Base-by-base conservation (phyloP, 176 grass and related monocot species). In the Pontederia paniculata region DNA sequence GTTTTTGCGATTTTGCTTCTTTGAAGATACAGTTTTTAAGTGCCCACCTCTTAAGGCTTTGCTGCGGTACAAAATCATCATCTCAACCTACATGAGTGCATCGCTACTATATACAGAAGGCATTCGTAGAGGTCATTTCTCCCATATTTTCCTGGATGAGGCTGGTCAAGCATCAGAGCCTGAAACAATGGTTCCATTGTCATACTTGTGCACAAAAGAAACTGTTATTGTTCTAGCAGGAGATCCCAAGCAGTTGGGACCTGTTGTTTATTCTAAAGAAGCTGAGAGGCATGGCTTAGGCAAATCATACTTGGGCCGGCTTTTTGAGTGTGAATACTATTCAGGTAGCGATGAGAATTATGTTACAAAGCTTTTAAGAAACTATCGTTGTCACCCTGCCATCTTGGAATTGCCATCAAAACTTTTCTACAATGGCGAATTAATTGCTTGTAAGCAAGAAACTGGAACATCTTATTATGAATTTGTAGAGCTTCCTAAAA, bases 371-470 rank as follows among this genome's bases (percentile, higher is more conserved):
- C 60, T 97, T 31, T 65, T 97, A 46, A 85, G 63, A 37, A 97
- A 97, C 69, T 97, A 90, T 59, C 79, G 93, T 19, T 97, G 93
- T 70, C 93, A 90, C 74, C 93, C 86, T 48, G 86, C 93, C 62
- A 97, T 97, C 69, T 63, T 97, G 59, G 72, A 90, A 23, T 71
- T 97, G 45, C 93, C 93, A 61, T 97, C 86, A 55, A 80, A 77
- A 62, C 81, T 97, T 77, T 97, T 90, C 68, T 90, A 90, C 31
- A 56, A 57, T 8, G 60, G 77, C 54, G 76, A 87, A 62, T 68
- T 97, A 41, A 76, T 88, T 9, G 53, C 86, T 44, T 88, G 80
- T 63, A 97, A 83, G 81, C 77, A 76, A 52, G 77, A 79, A 50
- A 44, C 51, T 51, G 63, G 46, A 12, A 54, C 75, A 57, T 68